A percentile compares a stretch with the other conserved stretches of the same genome.
phyloP scores from a whole-genome alignment of 2,329 filamentous ascomycete species.

The Talaromyces sp. region DNA sequence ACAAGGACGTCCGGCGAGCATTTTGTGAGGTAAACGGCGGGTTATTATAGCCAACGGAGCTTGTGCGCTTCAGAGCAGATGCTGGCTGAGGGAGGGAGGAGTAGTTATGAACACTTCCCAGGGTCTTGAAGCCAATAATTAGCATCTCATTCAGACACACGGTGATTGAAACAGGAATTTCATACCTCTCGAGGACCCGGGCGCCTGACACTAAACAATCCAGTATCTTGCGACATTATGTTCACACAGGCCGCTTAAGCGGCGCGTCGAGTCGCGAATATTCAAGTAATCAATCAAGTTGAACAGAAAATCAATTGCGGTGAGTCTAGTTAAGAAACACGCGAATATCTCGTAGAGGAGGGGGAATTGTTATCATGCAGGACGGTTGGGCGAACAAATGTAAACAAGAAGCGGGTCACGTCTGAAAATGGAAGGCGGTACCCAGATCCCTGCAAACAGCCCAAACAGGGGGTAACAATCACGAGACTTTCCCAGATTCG shows the following conservation, averaged over 20 bases:
- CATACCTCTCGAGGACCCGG: slow-evolving; percentile 74
- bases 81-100: slow-evolving; percentile 85
- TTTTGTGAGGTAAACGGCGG: slow-evolving; percentile 70
- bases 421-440: slow-evolving; percentile 5
- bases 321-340: slow-evolving; percentile 2
- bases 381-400: slow-evolving; percentile 24
- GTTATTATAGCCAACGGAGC: slow-evolving; percentile 69
- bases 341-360: slow-evolving; percentile 19
- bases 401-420: slow-evolving; percentile 37
- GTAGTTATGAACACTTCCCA: slow-evolving; percentile 81
- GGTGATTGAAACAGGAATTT: slow-evolving; percentile 17
- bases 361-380: slow-evolving; percentile 22
- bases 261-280: slow-evolving; percentile 12
- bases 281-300: neutral
- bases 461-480: slow-evolving; percentile 28
- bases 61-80: slow-evolving; percentile 92
- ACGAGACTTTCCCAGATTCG: slow-evolving; percentile 29
- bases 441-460: slow-evolving; percentile 6
- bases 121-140: slow-evolving; percentile 58
- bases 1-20: slow-evolving; percentile 81
- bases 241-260: slow-evolving; percentile 31
- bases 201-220: slow-evolving; percentile 88
- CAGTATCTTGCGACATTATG: slow-evolving; percentile 82
- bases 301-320: neutral
- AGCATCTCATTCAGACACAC: slow-evolving; percentile 18